Evolutionary conservation across 306 rosid species (phyloP).

Genomic region (Alnus glutinosa): DNA sequence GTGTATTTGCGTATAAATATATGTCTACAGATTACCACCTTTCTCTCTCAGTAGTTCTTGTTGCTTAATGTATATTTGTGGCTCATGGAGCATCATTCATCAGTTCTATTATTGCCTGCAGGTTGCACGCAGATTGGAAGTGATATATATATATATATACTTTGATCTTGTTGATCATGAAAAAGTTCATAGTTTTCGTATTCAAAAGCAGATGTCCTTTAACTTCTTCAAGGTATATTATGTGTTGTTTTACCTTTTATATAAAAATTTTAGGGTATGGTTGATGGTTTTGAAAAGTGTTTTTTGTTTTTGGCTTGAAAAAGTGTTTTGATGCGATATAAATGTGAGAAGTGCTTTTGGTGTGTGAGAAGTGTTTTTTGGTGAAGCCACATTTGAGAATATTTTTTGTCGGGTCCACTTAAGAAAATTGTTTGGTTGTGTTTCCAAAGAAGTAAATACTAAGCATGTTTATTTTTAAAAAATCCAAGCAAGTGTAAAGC

Average conservation of each 20-base stretch:
- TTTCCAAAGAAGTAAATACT: too few species aligned
- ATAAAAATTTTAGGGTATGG: neutral
- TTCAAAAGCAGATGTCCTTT: constrained; percentile 42
- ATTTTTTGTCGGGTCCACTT: too few species aligned
- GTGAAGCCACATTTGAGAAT: too few species aligned
- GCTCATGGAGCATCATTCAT: neutral
- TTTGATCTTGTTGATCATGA: constrained; percentile 60
- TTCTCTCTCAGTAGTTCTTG: neutral
- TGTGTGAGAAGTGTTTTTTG: too few species aligned
- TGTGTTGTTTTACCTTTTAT: neutral
- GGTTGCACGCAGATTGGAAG: constrained; percentile 59
- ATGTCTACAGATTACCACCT: neutral
- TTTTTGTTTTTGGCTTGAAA: too few species aligned
- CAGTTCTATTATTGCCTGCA: neutral
- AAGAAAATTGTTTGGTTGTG: too few species aligned
- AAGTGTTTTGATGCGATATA: too few species aligned
- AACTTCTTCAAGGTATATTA: constrained; percentile 50
- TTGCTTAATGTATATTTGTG: neutral
- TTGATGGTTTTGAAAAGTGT: too few species aligned
- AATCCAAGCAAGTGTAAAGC: too few species aligned
- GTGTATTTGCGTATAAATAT: neutral
- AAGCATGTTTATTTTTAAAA: too few species aligned
- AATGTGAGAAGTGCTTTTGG: too few species aligned
- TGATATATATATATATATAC: constrained; percentile 42
- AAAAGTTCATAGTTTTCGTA: constrained; percentile 47